Percentiles rank a stretch among this genome's conserved stretches.
These are phyloP conservation scores for Aspergillus ellipticus DNA, from an alignment of 495 filamentous ascomycete genomes.

Conservation along the genomic window DNA sequence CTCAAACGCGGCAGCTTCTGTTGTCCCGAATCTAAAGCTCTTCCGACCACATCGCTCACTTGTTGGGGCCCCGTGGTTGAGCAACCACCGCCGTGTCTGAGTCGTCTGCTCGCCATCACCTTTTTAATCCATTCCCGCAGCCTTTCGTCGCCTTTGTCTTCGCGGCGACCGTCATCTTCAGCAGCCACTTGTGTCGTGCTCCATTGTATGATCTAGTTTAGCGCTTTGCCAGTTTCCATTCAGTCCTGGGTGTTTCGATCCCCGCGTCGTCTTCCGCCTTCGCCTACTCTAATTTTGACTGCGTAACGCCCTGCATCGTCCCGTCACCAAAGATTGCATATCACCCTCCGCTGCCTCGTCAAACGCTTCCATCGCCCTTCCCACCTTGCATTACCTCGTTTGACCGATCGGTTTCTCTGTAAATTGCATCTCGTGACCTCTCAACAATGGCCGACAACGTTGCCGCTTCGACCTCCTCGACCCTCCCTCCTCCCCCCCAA, in stretches of 20 bases:
- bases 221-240: conserved; percentile 8
- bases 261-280: conserved; percentile 25
- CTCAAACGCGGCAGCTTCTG: conserved; percentile 1
- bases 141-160: conserved; percentile 9
- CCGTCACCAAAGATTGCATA: conserved; percentile 23
- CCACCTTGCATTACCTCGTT: conserved; percentile 19
- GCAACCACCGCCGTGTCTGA: neutral
- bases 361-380: conserved; percentile 15
- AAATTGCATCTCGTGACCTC: conserved; percentile 18
- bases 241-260: conserved; percentile 16
- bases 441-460: conserved; percentile 66
- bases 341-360: conserved; percentile 13
- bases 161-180: conserved; percentile 12
- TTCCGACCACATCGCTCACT: neutral
- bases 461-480: conserved; percentile 47
- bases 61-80: conserved; percentile 5
- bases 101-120: neutral
- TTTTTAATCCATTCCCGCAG: neutral
- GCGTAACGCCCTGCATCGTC: conserved; percentile 27
- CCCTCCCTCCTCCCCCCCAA: conserved; percentile 63
- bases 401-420: conserved; percentile 19
- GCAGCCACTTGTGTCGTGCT: conserved; percentile 8
- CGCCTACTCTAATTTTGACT: conserved; percentile 20
- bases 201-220: conserved; percentile 5
- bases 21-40: neutral